phyloP scores from a whole-genome alignment of 495 filamentous ascomycete species.

The Chaetomium fimeti region DNA sequence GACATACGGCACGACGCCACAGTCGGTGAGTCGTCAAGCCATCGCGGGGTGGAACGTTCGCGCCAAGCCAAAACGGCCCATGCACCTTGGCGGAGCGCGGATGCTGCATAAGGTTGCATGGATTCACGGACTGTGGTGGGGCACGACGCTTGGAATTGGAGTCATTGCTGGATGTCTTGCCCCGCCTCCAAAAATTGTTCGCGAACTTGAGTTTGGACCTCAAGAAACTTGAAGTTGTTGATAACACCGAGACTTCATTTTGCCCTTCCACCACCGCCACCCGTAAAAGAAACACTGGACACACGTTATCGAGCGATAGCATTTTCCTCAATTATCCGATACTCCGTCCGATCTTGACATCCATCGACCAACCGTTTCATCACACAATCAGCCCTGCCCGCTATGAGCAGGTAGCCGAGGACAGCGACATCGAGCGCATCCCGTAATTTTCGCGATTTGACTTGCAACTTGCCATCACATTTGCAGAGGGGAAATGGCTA shows the following conservation, averaged over 20 bases:
- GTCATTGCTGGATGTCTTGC: slow-evolving; percentile 14
- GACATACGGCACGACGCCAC: too few species aligned
- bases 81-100: slow-evolving; percentile 7
- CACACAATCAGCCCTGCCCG: background rate
- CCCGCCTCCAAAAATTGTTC: slow-evolving; percentile 26
- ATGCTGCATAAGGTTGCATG: background rate
- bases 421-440: slow-evolving; percentile 10
- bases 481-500: slow-evolving; percentile 16
- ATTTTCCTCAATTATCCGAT: too few species aligned
- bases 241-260: too few species aligned
- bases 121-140: slow-evolving; percentile 22
- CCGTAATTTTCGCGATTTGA: background rate
- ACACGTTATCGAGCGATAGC: background rate
- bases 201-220: background rate
- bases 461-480: background rate
- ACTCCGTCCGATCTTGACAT: background rate
- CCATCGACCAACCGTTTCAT: background rate
- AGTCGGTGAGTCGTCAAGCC: too few species aligned
- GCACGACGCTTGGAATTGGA: slow-evolving; percentile 20
- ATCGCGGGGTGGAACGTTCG: background rate
- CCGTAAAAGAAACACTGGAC: too few species aligned
- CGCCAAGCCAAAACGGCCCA: background rate
- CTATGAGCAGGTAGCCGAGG: slow-evolving; percentile 26
- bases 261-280: too few species aligned
- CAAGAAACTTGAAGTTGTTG: too few species aligned